Evolutionary conservation across 2,329 filamentous ascomycete species (phyloP).

Genomic region (Emmonsiellopsis sp.): DNA sequence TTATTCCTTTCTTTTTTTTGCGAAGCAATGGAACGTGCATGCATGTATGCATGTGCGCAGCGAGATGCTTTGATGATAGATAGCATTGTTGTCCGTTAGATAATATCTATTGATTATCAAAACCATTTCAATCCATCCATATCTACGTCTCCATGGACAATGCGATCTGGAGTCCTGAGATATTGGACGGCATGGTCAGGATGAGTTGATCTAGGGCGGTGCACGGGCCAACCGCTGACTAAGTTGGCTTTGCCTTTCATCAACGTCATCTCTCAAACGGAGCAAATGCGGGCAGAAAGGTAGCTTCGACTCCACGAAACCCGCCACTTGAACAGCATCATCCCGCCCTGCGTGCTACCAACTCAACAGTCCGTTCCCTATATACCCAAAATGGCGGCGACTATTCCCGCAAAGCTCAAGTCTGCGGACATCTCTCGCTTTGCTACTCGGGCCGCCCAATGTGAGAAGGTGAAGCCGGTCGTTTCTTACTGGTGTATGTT

Average conservation of each 20-base stretch:
- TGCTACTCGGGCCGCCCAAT: conserved; percentile 70
- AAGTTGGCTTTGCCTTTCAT: background rate
- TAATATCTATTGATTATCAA: too few species aligned
- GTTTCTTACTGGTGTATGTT: conserved; percentile 89
- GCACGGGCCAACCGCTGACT: background rate
- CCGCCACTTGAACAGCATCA: background rate
- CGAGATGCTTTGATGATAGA: too few species aligned
- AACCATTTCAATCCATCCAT: too few species aligned
- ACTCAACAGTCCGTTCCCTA: conserved; percentile 2
- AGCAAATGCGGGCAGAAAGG: background rate
- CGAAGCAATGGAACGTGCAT: too few species aligned
- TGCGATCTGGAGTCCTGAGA: too few species aligned
- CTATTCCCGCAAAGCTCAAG: conserved; percentile 63
- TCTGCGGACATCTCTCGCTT: conserved; percentile 76
- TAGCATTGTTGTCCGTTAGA: too few species aligned
- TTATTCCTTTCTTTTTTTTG: too few species aligned
- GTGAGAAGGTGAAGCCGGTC: conserved; percentile 75
- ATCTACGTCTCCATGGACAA: too few species aligned
- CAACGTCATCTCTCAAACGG: background rate
- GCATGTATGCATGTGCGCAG: too few species aligned
- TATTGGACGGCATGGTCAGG: too few species aligned
- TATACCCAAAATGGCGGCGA: conserved; percentile 54
- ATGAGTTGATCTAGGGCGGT: too few species aligned
- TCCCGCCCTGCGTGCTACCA: background rate
- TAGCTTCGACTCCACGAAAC: background rate